Base-by-base conservation (phyloP, 1,284 basidiomycete genomes). In the Boletus sp. region DNA sequence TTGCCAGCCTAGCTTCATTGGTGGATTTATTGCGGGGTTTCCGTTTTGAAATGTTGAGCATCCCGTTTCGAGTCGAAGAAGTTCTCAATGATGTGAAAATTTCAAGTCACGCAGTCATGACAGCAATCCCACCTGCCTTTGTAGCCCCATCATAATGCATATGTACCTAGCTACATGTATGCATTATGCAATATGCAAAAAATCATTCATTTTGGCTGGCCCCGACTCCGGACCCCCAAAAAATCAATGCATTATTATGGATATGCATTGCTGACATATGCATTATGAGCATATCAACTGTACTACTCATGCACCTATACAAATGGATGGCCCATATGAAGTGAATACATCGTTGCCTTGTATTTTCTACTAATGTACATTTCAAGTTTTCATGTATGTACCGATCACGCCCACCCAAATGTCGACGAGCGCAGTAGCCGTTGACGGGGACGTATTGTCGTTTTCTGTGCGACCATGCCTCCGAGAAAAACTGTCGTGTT, bases 381-480 rank as follows among this genome's bases (percentile, higher is more conserved):
- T 26, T 5, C 9, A 9, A 7, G 9, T 9, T 13, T n/a, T 14
- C 57, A n/a, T n/a, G n/a, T 36, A 67, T 33, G 52, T 41, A 13
- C 59, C 59, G 17, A 84, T 62, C 22, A 80, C 69, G 14, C 83
- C 84, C 8, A 88, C 90, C 80, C 80, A 85, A 26, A 80, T 82
- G 52, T 86, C 84, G 42, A 98, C 81, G 51, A 97, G 77, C 75
- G 56, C 88, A 91, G 52, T 86, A 88, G 17, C 93, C 91, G 58
- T 89, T 83, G 49, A 96, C 78, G 2, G 95, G 95, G 17, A 93
- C 77, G 67, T 99, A 99, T 70, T 99, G 96, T 62, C 84, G 85
- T 84, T 69, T 99, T 96, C 60, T 99, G 96, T n/a, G 93, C 93
- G 22, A 94, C 88, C 16, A 99, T 69, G 0, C 95, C 96, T 13